These are phyloP conservation scores for Mangifera indica DNA, from an alignment of 345 rosid species.

Conservation along the genomic window DNA sequence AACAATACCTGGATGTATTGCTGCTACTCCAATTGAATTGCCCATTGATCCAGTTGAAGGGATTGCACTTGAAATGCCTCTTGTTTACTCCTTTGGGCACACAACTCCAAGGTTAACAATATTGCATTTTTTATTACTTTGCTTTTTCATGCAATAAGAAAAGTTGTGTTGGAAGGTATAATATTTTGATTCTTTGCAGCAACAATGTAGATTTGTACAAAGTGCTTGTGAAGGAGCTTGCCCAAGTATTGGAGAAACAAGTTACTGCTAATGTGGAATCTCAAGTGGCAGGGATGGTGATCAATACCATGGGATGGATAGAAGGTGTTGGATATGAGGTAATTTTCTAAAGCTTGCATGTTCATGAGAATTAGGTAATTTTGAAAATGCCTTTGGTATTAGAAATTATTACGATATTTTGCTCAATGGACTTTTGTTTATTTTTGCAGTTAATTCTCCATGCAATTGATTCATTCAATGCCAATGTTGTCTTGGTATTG, in stretches of 20 bases:
- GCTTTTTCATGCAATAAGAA: neutral
- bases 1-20: slow-evolving; percentile 82
- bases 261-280: slow-evolving; percentile 65
- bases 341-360: slow-evolving; percentile 12
- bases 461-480: slow-evolving; percentile 74
- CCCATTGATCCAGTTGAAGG: slow-evolving; percentile 96
- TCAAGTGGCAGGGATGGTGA: slow-evolving; percentile 87
- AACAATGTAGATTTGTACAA: slow-evolving; percentile 71
- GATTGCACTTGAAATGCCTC: slow-evolving; percentile 82
- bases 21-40: slow-evolving; percentile 89
- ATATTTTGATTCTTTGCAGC: slow-evolving; percentile 40
- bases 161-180: neutral
- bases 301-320: slow-evolving; percentile 97
- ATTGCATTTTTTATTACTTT: slow-evolving; percentile 1
- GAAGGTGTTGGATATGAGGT: slow-evolving; percentile 90
- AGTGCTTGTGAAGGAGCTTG: slow-evolving; percentile 77
- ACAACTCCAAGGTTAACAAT: slow-evolving; percentile 61
- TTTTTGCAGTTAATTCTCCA: slow-evolving; percentile 72
- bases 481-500: slow-evolving; percentile 82
- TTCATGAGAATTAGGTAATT: neutral
- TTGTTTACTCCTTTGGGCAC: slow-evolving; percentile 85
- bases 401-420: neutral
- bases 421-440: slow-evolving; percentile 2
- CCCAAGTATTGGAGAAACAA: slow-evolving; percentile 78
- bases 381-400: neutral